Conservation (phyloP, 2,329 filamentous ascomycete species). For the Zopfia rhizophila region DNA sequence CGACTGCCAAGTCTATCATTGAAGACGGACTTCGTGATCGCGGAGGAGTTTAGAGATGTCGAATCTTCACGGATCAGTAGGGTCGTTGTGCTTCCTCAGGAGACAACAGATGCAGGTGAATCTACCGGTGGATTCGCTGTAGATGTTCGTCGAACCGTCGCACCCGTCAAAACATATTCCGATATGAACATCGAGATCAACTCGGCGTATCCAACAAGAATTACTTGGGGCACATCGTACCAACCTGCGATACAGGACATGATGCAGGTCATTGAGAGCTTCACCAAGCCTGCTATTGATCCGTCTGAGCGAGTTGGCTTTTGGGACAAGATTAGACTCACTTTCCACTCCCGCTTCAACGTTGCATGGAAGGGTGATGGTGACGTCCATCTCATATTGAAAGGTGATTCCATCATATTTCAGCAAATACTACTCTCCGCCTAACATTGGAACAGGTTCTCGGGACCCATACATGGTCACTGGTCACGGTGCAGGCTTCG, state of each 20-base stretch:
- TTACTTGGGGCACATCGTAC: constrained; percentile 97
- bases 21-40: constrained; percentile 92
- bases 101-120: constrained; percentile 64
- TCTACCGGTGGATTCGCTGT: constrained; percentile 78
- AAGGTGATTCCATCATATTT: constrained; percentile 66
- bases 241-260: constrained; percentile 98
- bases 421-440: not conserved
- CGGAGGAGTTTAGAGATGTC: constrained; percentile 86
- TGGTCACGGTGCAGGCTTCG: constrained; percentile 90
- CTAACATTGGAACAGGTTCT: constrained; percentile 61
- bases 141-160: constrained; percentile 88
- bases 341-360: constrained; percentile 90
- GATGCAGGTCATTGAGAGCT: constrained; percentile 99
- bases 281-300: constrained; percentile 95
- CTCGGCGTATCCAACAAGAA: constrained; percentile 87
- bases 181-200: constrained; percentile 94
- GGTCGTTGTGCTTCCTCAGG: constrained; percentile 84
- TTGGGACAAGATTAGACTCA: constrained; percentile 97
- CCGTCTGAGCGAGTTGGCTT: constrained; percentile 94
- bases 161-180: constrained; percentile 95
- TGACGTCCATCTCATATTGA: constrained; percentile 91
- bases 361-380: constrained; percentile 95
- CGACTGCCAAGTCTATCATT: constrained; percentile 84
- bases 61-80: constrained; percentile 83
- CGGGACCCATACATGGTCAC: constrained; percentile 94